A percentile compares a stretch with the other conserved stretches of the same genome.
Evolutionary conservation across 768 basidiomycete genomes (phyloP).

Genomic region (Leccinum incarnatum): DNA sequence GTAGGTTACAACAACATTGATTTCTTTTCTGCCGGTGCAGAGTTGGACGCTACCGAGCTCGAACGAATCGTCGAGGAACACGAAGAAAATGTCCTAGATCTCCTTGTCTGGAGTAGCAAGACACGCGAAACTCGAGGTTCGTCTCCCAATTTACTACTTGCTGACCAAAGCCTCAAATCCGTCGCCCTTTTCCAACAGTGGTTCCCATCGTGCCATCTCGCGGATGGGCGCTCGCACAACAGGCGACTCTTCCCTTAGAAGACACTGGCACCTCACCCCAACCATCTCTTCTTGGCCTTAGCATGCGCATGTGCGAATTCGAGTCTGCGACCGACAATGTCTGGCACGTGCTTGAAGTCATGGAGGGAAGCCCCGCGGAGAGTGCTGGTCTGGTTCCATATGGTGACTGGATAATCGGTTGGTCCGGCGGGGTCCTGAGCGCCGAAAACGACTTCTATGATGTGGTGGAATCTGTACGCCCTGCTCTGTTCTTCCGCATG

Average conservation of each 20-base stretch:
- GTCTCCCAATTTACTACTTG: conserved; percentile 9
- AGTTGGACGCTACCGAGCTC: conserved; percentile 65
- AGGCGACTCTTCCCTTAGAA: conserved; percentile 35
- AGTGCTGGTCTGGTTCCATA: conserved; percentile 95
- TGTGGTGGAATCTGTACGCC: conserved; percentile 81
- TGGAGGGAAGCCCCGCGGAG: conserved; percentile 96
- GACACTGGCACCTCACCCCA: conserved; percentile 47
- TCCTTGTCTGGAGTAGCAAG: conserved; percentile 86
- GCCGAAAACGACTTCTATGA: conserved; percentile 97
- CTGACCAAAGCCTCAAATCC: not conserved
- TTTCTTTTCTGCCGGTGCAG: conserved; percentile 43
- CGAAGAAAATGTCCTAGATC: conserved; percentile 65
- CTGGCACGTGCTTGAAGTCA: conserved; percentile 97
- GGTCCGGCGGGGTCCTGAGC: conserved; percentile 89
- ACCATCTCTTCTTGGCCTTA: conserved; percentile 91
- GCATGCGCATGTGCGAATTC: conserved; percentile 91
- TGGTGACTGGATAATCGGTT: conserved; percentile 76
- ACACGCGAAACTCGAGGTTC: conserved; percentile 66
- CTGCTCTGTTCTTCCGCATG: not conserved
- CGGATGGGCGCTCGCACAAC: conserved; percentile 63
- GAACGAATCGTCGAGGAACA: conserved; percentile 82
- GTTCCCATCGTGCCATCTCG: conserved; percentile 84
- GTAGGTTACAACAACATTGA: conserved; percentile 81
- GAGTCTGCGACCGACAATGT: conserved; percentile 87
- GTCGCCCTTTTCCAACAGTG: conserved; percentile 43